Evolutionary conservation across 2,329 filamentous ascomycete genomes (phyloP).

Genomic region (Phialophora macrospora): DNA sequence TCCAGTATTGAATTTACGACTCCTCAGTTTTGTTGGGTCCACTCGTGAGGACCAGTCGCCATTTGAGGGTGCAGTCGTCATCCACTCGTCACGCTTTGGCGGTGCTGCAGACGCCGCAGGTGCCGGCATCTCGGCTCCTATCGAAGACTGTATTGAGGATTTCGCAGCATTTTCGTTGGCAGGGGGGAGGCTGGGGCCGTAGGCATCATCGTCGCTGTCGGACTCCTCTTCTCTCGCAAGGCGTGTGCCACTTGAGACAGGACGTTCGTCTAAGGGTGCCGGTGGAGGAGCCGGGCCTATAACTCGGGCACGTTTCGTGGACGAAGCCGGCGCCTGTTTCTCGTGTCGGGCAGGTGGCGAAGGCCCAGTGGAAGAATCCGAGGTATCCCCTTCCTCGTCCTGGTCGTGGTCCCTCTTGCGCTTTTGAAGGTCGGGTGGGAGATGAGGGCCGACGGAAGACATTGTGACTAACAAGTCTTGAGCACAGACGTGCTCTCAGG

Average conservation of each 20-base stretch:
- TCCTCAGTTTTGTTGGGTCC: slow-evolving; percentile 82
- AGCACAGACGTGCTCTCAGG: background rate
- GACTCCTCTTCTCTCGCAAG: slow-evolving; percentile 39
- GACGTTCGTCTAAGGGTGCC: slow-evolving; percentile 54
- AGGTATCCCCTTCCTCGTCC: slow-evolving; percentile 33
- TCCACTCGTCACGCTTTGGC: slow-evolving; percentile 78
- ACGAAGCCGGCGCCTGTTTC: slow-evolving; percentile 19
- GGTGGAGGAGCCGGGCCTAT: slow-evolving; percentile 63
- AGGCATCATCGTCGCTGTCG: slow-evolving; percentile 48
- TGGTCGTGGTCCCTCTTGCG: slow-evolving; percentile 45
- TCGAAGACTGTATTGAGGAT: slow-evolving; percentile 37
- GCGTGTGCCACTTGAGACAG: slow-evolving; percentile 43
- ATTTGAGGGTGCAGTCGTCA: slow-evolving; percentile 70
- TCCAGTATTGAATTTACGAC: slow-evolving; percentile 79
- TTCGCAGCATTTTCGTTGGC: slow-evolving; percentile 36
- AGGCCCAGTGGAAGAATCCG: slow-evolving; percentile 30
- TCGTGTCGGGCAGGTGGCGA: slow-evolving; percentile 29
- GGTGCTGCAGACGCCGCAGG: slow-evolving; percentile 45
- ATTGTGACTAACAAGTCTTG: slow-evolving; percentile 25
- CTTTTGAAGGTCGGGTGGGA: slow-evolving; percentile 46
- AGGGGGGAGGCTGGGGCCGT: slow-evolving; percentile 50
- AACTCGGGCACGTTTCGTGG: slow-evolving; percentile 57
- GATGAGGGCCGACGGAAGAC: slow-evolving; percentile 44
- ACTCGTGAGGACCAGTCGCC: slow-evolving; percentile 62
- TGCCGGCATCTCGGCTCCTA: slow-evolving; percentile 40